Conservation (phyloP, 2,329 filamentous ascomycete species). For the Bipolaris cookei region DNA sequence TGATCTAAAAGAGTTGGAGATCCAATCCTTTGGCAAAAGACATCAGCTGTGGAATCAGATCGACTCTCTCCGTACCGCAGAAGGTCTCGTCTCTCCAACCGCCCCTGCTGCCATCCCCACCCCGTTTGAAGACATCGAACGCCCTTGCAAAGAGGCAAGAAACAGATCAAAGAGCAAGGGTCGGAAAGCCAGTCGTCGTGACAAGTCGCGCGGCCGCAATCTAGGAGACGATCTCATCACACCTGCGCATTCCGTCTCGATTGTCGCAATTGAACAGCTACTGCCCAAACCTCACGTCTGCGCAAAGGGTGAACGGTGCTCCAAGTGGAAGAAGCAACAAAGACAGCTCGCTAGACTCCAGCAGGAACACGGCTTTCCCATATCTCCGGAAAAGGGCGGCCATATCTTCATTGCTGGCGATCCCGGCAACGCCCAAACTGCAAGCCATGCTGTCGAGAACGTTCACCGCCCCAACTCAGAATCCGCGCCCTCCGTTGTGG, state of each 20-base stretch:
- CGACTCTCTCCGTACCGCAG: slow-evolving; percentile 65
- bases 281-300: slow-evolving; percentile 85
- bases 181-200: slow-evolving; percentile 37
- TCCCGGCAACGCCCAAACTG: slow-evolving; percentile 75
- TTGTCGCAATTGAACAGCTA: slow-evolving; percentile 89
- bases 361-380: slow-evolving; percentile 71
- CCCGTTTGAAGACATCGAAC: slow-evolving; percentile 56
- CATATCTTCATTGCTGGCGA: slow-evolving; percentile 79
- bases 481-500: slow-evolving; percentile 61
- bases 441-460: slow-evolving; percentile 59
- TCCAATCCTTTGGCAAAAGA: slow-evolving; percentile 80
- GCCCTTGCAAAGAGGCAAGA: slow-evolving; percentile 51
- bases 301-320: slow-evolving; percentile 83
- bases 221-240: slow-evolving; percentile 69
- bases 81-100: slow-evolving; percentile 47
- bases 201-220: slow-evolving; percentile 45
- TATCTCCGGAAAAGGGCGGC: slow-evolving; percentile 66
- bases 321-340: slow-evolving; percentile 82
- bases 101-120: slow-evolving; percentile 56
- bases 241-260: slow-evolving; percentile 83
- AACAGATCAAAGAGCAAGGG: slow-evolving; percentile 48
- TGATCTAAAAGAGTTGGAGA: slow-evolving; percentile 80
- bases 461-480: slow-evolving; percentile 74
- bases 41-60: slow-evolving; percentile 83
- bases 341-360: slow-evolving; percentile 76